Base-by-base conservation (phyloP, 176 grass and related monocot species). In the Oryza glumipatula region DNA sequence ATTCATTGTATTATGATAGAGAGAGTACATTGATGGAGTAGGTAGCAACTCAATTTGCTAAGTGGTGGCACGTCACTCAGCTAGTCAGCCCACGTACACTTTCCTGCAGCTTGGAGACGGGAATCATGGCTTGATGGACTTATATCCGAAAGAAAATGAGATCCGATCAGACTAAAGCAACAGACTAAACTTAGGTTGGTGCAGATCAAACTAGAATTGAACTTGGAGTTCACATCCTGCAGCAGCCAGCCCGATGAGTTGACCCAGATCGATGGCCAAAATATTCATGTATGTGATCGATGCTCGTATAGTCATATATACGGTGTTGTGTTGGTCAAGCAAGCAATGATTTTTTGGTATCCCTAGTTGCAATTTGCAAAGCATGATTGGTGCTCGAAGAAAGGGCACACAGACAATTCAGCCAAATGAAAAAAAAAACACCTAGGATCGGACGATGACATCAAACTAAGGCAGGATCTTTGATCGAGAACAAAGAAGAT, bases 211-310 rank as follows among this genome's bases (percentile, higher is more conserved):
- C 52, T 21, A 21, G 7, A 73, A 14, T 36, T 63, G 68, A 82
- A 73, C 64, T 56, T 14, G 1, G 48, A 64, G 67, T 33, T 79
- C 38, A 61, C 16, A 15, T 16, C 1, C 1, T 23, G 38, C 11
- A 19, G 76, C 70, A 74, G 36, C 46, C 47, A 80, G 24, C 33
- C 61, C 79, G 35, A 81, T 60, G 70, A 58, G 85, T 81, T 81
- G 85, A 86, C 84, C 58, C 9, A 0, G 67, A 80, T 7, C 2
- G 58, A 11, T 63, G 58, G 58, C n/a, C n/a, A 63, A 63, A 8
- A 23, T 22, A 19, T 23, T 4, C 10, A 23, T 63, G 7, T 23
- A 63, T 9, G n/a, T 23, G 58, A 9, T 63, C 58, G 76, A 24
- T 46, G 33, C 32, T 68, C 68, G 21, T 67, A 41, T 36, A 33